Evolutionary conservation across 2,329 filamentous ascomycete genomes (phyloP).

Genomic region (Paecilomyces fulvus): DNA sequence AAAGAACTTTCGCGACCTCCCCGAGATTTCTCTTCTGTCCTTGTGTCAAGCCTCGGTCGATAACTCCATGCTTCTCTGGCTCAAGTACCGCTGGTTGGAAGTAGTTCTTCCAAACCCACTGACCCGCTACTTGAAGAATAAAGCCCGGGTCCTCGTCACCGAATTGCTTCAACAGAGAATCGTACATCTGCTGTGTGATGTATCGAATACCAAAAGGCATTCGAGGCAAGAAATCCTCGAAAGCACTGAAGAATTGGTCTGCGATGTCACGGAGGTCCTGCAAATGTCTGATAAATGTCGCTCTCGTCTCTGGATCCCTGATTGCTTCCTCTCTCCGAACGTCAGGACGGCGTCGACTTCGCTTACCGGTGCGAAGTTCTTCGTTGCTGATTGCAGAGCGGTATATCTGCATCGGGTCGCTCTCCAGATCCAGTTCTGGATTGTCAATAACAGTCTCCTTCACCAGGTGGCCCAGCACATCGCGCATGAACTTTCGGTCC

Average conservation of each 20-base stretch:
- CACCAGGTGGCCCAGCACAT: conserved; percentile 75
- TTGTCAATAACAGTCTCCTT: conserved; percentile 91
- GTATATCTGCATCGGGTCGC: conserved; percentile 96
- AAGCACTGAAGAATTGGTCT: conserved; percentile 73
- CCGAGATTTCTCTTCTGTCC: conserved; percentile 86
- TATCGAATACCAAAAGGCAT: conserved; percentile 93
- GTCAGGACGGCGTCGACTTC: conserved; percentile 72
- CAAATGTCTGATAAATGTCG: conserved; percentile 87
- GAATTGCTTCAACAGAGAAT: conserved; percentile 68
- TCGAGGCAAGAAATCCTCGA: conserved; percentile 75
- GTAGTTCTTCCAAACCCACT: conserved; percentile 93
- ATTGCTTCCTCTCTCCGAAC: conserved; percentile 91
- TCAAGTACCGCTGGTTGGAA: conserved; percentile 81
- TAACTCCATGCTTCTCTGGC: conserved; percentile 86
- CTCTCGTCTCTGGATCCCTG: conserved; percentile 83
- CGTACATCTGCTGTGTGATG: conserved; percentile 76
- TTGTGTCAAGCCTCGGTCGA: conserved; percentile 80
- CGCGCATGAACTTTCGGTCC: conserved; percentile 84
- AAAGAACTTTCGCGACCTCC: conserved; percentile 84
- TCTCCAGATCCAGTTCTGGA: conserved; percentile 82
- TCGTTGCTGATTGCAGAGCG: conserved; percentile 93
- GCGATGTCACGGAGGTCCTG: conserved; percentile 91
- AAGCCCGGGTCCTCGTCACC: conserved; percentile 68
- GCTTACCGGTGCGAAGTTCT: conserved; percentile 80
- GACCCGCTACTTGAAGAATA: conserved; percentile 72